phyloP scores from a whole-genome alignment of 179 eudicot genomes.

The Amaranthus tricolor region DNA sequence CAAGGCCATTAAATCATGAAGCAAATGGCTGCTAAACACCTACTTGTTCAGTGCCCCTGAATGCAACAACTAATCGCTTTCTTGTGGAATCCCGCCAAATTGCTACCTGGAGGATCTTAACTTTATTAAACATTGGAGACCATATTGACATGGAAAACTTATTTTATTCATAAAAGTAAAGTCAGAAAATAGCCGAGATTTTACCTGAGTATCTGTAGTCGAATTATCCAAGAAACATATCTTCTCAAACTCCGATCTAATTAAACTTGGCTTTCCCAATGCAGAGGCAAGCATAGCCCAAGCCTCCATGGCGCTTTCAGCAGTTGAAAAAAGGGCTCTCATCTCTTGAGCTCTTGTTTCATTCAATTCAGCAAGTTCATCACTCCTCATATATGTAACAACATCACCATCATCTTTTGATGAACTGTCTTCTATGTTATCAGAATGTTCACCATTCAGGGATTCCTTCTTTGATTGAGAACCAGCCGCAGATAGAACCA shows the following conservation, averaged over 20 bases:
- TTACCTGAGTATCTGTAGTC: conserved; percentile 88
- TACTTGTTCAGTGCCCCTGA: conserved; percentile 99
- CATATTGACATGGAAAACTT: background rate
- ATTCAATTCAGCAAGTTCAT: conserved; percentile 38
- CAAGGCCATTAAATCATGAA: conserved; percentile 17
- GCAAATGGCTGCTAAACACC: conserved; percentile 24
- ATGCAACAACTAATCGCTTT: conserved; percentile 90
- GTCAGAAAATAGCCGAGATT: conserved; percentile 1
- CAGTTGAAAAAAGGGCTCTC: conserved; percentile 80
- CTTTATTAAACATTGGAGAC: conserved; percentile 2
- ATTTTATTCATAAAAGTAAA: background rate
- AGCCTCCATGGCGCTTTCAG: conserved; percentile 99
- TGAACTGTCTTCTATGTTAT: conserved; percentile 34
- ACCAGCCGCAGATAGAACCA: conserved; percentile 80
- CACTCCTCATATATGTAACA: conserved; percentile 27
- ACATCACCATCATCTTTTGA: conserved; percentile 31
- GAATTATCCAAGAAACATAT: conserved; percentile 89
- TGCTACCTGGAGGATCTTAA: conserved; percentile 66
- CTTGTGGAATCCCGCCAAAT: conserved; percentile 88
- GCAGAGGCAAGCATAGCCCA: conserved; percentile 98
- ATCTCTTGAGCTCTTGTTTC: conserved; percentile 79
- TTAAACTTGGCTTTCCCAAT: conserved; percentile 84
- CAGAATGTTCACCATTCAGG: conserved; percentile 34
- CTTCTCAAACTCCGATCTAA: conserved; percentile 93
- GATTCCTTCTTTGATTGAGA: conserved; percentile 54